Base-by-base conservation (phyloP, 768 basidiomycete species). In the Boletus edulis region DNA sequence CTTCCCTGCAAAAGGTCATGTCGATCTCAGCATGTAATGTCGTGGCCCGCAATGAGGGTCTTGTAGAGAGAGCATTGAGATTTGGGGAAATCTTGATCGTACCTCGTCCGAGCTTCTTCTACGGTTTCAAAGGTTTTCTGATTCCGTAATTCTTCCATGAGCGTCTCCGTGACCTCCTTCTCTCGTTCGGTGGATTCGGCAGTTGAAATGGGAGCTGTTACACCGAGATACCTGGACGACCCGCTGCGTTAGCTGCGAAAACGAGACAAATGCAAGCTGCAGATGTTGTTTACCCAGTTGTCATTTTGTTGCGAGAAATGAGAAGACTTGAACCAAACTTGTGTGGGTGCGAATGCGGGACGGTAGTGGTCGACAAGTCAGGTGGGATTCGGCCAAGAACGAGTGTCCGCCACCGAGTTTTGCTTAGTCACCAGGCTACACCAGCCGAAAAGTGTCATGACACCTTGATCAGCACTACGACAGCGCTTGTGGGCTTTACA, bases 81-180 rank as follows among this genome's bases (percentile, higher is more conserved):
- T 29, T 38, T 0, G 34, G 49, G 48, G 44, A 52, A 66, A 52
- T 56, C 45, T 48, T 35, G 56, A 63, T 70, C 69, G 61, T 67
- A 97, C 96, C 96, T 86, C 58, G 83, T 87, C 72, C 88, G 82
- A 27, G 91, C 80, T 72, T 98, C 94, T 51, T 91, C 87, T 57
- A 93, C 90, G 44, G 80, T 85, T 74, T 98, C 96, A 71, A 97
- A 96, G 3, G 87, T 87, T 54, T 89, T 87, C 66, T 96, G 87
- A 44, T 82, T 76, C 65, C 85, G 81, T 32, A 99, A 80, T 71
- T 99, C 96, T 54, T 92, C 86, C 89, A 98, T 91, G 49, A 99
- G 76, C 7, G 90, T 88, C 17, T 77, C 66, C 0, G 91, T 93
- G 20, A 94, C 89, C 70, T 90, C 88, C 70, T 86, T 87, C 74